Conservation (phyloP, 768 basidiomycete genomes). For the Kwoniella shandongensis region DNA sequence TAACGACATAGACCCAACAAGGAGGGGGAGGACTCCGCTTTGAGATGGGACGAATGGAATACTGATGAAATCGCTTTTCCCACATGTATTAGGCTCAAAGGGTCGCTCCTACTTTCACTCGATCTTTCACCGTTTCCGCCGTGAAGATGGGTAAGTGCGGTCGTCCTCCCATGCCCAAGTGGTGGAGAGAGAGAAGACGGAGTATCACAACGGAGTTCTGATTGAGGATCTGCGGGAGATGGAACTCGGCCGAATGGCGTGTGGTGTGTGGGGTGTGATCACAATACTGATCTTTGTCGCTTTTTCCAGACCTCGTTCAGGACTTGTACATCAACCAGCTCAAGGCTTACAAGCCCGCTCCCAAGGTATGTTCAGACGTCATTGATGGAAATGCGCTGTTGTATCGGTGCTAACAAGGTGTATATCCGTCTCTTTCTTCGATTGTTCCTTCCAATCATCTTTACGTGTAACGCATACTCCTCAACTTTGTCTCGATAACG, state of each 20-base stretch:
- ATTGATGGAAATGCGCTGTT: neutral
- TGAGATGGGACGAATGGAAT: neutral
- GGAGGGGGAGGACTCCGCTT: neutral
- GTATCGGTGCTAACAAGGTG: no score
- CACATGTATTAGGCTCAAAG: constrained; percentile 32
- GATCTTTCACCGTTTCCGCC: constrained; percentile 52
- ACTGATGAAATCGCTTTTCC: neutral
- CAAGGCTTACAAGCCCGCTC: constrained; percentile 79
- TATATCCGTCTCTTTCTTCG: no score
- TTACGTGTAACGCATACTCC: no score
- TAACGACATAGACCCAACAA: neutral
- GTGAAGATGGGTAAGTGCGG: constrained; percentile 53
- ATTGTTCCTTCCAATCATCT: no score
- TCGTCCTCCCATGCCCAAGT: no score
- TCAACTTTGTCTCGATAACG: no score
- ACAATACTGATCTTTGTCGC: neutral
- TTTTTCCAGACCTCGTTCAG: constrained; percentile 74
- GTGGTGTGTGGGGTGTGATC: neutral
- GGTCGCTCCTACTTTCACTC: constrained; percentile 38
- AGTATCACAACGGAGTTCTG: no score
- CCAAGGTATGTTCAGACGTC: constrained; percentile 60
- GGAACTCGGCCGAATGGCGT: constrained; percentile 13
- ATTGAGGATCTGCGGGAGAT: no score
- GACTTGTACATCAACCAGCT: constrained; percentile 88
- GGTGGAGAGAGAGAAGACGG: no score